A percentile compares a stretch with the other conserved stretches of the same genome.
phyloP scores from a whole-genome alignment of 2,329 filamentous ascomycete genomes.

The Talaromyces marneffei region DNA sequence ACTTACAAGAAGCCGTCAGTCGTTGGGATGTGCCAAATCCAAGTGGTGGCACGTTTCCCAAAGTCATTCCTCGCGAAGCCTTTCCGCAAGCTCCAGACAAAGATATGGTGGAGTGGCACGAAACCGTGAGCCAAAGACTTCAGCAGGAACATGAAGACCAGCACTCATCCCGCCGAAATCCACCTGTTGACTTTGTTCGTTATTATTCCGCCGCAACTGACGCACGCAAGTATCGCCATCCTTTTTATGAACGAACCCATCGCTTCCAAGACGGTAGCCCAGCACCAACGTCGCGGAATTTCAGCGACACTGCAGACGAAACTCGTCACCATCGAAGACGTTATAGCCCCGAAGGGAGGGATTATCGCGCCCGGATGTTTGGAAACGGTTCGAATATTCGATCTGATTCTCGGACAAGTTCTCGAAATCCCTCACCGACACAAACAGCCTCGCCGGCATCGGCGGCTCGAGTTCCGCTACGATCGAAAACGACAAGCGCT shows the following conservation, averaged over 20 bases:
- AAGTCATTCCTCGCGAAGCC: conserved; percentile 59
- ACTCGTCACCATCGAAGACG: conserved; percentile 2
- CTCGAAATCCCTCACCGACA: conserved; percentile 9
- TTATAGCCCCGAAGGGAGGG: conserved; percentile 6
- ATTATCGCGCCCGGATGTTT: conserved; percentile 3
- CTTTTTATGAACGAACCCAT: conserved; percentile 13
- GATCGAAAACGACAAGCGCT: conserved; percentile 19
- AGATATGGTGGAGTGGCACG: conserved; percentile 83
- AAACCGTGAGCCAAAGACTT: conserved; percentile 65
- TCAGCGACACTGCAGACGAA: conserved; percentile 14
- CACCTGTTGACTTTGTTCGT: conserved; percentile 14
- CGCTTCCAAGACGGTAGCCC: background rate
- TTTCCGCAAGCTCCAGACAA: conserved; percentile 69
- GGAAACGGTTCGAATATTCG: background rate
- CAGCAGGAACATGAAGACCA: conserved; percentile 53
- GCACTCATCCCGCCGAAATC: conserved; percentile 26
- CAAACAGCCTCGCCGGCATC: conserved; percentile 15
- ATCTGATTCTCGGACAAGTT: conserved; percentile 2
- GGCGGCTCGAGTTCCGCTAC: conserved; percentile 25
- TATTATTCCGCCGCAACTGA: conserved; percentile 25
- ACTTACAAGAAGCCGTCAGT: conserved; percentile 72
- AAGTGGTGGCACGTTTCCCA: conserved; percentile 54
- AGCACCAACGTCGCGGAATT: background rate
- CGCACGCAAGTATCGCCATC: conserved; percentile 27
- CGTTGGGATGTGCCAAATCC: conserved; percentile 72